Evolutionary conservation across 2,329 filamentous ascomycete species (phyloP), one percentile per base, ranked within the genome.

Genomic region (Pseudogymnoascus sp.): DNA sequence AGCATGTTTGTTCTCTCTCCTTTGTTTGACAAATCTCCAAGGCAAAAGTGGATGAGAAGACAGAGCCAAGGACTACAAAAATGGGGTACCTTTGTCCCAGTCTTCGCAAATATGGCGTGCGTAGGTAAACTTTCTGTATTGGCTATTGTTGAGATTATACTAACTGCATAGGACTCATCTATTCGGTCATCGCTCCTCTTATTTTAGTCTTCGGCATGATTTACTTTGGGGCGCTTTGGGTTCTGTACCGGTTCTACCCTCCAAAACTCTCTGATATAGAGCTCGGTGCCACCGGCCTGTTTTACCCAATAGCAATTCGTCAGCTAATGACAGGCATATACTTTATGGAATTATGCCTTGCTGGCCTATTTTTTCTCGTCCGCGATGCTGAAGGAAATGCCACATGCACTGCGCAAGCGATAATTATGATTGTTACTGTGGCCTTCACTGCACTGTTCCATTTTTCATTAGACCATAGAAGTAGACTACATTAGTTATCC

Each of bases 381-480:
- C 39, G 33, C 13, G 59, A 63, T 35, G 27, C 59, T 17, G 3
- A 62, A 25, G 25, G 31, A 4, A 15, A 58, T 36, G 31, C 29
- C 4, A 21, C 39, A 10, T 61, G 59, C 55, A 59, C 31, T 10
- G 41, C 13, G 36, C 39, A 63, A 35, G 62, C 6, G 17, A 61
- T 61, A 36, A 25, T 63, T 36, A 61, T 63, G 39, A 55, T 55
- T 25, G 17, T 55, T 27, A 15, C 61, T 55, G 9, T 42, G n/a
- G 31, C 61, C 27, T 51, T 63, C 12, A 63, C 62, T 25, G n/a
- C 39, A 15, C n/a, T 63, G 25, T 63, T 51, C 27, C 25, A 63
- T 71, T 62, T 29, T 62, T n/a, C 59, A 95, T 95, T 73, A 77
- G 80, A 59, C 88, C 91, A 0, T 96, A 44, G 17, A 44, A 44